Evolutionary conservation across 768 basidiomycete genomes (phyloP).

Genomic region (Boletus reticuloceps): DNA sequence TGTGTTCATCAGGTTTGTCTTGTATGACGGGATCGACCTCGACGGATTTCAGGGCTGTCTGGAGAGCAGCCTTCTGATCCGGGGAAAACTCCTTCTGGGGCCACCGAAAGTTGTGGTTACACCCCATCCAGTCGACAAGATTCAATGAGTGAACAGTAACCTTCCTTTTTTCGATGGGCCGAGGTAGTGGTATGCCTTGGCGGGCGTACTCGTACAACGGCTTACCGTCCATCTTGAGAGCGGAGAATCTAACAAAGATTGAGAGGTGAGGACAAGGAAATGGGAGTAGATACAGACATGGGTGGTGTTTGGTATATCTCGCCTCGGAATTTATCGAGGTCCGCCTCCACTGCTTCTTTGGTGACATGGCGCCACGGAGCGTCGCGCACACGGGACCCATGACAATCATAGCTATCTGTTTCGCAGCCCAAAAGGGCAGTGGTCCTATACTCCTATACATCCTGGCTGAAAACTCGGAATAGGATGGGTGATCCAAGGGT

Average conservation of each 20-base stretch:
- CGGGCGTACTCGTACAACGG: constrained; percentile 96
- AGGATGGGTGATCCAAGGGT: neutral
- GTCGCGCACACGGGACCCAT: constrained; percentile 75
- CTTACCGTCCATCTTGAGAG: constrained; percentile 97
- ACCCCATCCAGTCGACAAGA: constrained; percentile 74
- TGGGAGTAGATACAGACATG: constrained; percentile 51
- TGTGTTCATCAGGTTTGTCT: constrained; percentile 31
- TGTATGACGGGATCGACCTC: constrained; percentile 38
- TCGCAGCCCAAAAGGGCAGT: constrained; percentile 91
- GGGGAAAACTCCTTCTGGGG: constrained; percentile 68
- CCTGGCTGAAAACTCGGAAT: constrained; percentile 16
- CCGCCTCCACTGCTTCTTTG: constrained; percentile 64
- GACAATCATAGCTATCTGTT: constrained; percentile 92
- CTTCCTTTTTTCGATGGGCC: constrained; percentile 86
- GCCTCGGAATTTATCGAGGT: constrained; percentile 74
- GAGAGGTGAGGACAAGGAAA: constrained; percentile 1
- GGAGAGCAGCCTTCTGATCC: constrained; percentile 69
- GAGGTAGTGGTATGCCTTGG: constrained; percentile 83
- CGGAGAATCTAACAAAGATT: constrained; percentile 73
- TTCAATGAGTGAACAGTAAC: constrained; percentile 82
- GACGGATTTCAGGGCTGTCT: constrained; percentile 55
- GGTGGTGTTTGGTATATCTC: constrained; percentile 90
- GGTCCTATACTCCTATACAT: constrained; percentile 79
- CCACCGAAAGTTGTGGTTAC: constrained; percentile 73
- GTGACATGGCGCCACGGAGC: constrained; percentile 87